Percentiles rank a stretch among this genome's conserved stretches.
Evolutionary conservation across 2,329 filamentous ascomycete species (phyloP).

Genomic region (Aspergillus sp.): DNA sequence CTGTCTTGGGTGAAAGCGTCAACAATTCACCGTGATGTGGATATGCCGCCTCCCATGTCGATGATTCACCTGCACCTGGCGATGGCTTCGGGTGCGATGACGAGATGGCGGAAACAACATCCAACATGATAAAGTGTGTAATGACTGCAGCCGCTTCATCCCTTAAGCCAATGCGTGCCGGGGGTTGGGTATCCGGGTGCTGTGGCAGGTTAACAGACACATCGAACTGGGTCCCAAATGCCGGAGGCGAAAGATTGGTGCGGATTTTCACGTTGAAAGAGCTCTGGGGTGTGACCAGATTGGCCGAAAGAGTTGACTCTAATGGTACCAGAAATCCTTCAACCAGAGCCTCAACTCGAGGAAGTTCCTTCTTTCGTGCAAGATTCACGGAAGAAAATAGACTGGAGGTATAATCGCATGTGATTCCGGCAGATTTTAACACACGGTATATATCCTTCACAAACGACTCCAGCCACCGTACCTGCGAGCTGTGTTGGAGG

Average conservation of each 20-base stretch:
- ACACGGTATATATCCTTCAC: conserved; percentile 26
- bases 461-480: conserved; percentile 29
- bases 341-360: conserved; percentile 37
- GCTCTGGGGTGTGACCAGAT: conserved; percentile 28
- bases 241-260: conserved; percentile 28
- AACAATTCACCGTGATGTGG: conserved; percentile 33
- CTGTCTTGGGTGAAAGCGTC: conserved; percentile 10
- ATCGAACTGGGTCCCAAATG: conserved; percentile 36
- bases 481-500: conserved; percentile 44
- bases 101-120: conserved; percentile 28
- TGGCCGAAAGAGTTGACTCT: conserved; percentile 37
- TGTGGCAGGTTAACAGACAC: conserved; percentile 29
- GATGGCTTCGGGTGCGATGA: conserved; percentile 10
- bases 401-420: conserved; percentile 19
- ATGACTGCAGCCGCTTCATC: conserved; percentile 31
- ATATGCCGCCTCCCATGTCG: conserved; percentile 25
- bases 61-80: background rate
- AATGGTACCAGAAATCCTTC: conserved; percentile 38
- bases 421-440: conserved; percentile 27
- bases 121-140: conserved; percentile 32
- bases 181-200: conserved; percentile 26
- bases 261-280: conserved; percentile 35
- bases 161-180: conserved; percentile 26
- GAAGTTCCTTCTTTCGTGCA: conserved; percentile 4
- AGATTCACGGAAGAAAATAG: conserved; percentile 22